Percentiles rank a stretch among this genome's conserved stretches.
phyloP scores from a whole-genome alignment of 306 rosid genomes.

The Biancaea sappan region DNA sequence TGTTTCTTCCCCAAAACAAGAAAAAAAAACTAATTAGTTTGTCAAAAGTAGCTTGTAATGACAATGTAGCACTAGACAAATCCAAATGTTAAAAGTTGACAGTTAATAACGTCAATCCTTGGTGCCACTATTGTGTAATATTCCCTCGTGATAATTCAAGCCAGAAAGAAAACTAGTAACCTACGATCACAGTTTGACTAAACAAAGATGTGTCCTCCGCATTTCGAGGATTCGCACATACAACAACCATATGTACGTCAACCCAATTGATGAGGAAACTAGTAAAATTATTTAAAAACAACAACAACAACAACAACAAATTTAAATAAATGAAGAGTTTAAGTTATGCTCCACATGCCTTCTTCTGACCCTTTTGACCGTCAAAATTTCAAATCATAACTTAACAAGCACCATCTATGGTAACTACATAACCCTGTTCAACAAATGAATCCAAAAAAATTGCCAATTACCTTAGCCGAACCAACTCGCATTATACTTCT shows the following conservation, averaged over 20 bases:
- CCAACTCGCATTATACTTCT: conserved; percentile 24
- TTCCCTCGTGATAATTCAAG: background rate
- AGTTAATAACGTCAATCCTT: background rate
- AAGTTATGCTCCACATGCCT: background rate
- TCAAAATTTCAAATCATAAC: background rate
- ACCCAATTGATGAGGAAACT: background rate
- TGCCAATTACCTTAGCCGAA: conserved; percentile 23
- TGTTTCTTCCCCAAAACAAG: too few species aligned
- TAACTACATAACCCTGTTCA: background rate
- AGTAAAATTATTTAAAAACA: background rate
- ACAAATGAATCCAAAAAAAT: conserved; percentile 12
- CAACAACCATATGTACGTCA: background rate
- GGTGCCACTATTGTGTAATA: background rate
- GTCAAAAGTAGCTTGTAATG: background rate
- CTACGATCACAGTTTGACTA: background rate
- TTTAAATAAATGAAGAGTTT: background rate
- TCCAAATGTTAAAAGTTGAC: background rate
- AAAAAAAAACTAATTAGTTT: too few species aligned
- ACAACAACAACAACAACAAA: background rate
- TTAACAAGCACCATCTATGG: background rate
- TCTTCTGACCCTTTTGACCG: background rate
- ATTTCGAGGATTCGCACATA: conserved; percentile 5
- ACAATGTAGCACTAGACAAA: background rate
- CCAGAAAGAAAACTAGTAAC: background rate
- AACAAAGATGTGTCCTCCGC: conserved; percentile 13